These are phyloP conservation scores for Medicago ruthenica DNA, from an alignment of 306 rosid genomes.

Conservation along the genomic window DNA sequence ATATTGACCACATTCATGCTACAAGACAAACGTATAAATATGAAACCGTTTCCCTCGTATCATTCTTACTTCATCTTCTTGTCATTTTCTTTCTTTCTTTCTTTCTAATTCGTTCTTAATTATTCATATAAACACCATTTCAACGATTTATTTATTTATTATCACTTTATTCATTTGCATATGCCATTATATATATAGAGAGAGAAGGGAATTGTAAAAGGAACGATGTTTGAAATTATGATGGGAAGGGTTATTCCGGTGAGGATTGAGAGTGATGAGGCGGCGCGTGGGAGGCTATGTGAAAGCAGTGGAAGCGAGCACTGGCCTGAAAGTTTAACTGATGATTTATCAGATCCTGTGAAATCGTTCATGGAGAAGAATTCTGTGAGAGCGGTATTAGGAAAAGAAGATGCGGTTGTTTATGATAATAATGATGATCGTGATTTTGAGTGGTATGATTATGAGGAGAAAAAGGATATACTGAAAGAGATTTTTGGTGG, in stretches of 20 bases:
- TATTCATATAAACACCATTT: neutral
- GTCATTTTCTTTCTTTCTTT: constrained; percentile 36
- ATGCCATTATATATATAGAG: too few relatives aligned
- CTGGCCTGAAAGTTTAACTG: constrained; percentile 61
- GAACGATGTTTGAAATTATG: neutral
- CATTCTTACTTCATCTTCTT: constrained; percentile 31
- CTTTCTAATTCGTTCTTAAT: neutral
- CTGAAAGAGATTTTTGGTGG: constrained; percentile 45
- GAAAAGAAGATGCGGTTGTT: neutral
- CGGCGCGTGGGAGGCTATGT: constrained; percentile 53
- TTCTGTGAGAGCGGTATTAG: neutral
- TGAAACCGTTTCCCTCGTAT: constrained; percentile 34
- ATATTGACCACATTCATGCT: neutral
- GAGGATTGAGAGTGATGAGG: constrained; percentile 56
- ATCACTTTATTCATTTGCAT: neutral
- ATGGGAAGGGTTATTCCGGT: constrained; percentile 47
- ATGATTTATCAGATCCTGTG: constrained; percentile 79
- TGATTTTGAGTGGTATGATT: constrained; percentile 41
- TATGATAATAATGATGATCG: neutral
- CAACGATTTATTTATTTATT: neutral
- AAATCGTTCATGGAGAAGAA: constrained; percentile 73
- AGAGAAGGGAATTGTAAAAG: too few relatives aligned
- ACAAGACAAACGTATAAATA: constrained; percentile 20
- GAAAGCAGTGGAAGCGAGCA: constrained; percentile 95
- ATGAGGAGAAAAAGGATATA: constrained; percentile 49